Percentiles rank a stretch among this genome's conserved stretches.
These are phyloP conservation scores for Fusarium oxysporum DNA, from an alignment of 2,329 filamentous ascomycete species.

Conservation along the genomic window DNA sequence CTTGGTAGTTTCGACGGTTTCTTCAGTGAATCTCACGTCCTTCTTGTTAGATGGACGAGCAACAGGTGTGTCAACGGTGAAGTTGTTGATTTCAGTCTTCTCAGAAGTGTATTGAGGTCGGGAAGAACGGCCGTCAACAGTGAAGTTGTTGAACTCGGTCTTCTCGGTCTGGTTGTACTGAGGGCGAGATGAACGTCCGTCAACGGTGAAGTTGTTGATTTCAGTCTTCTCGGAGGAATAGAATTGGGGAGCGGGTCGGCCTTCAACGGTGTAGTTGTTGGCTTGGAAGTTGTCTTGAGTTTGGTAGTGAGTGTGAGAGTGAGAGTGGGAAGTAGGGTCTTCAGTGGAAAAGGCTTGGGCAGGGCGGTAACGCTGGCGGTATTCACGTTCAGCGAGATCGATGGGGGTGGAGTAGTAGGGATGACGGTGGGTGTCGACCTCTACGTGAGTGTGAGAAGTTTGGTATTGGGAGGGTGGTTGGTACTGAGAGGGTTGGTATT, in stretches of 20 bases:
- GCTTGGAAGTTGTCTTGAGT: constrained; percentile 34
- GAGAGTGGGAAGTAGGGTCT: constrained; percentile 50
- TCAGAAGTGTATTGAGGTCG: constrained; percentile 37
- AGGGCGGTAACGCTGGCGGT: constrained; percentile 70
- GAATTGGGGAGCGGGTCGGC: constrained; percentile 36
- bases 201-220: constrained; percentile 48
- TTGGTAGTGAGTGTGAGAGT: constrained; percentile 50
- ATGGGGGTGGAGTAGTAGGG: constrained; percentile 63
- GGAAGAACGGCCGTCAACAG: constrained; percentile 32
- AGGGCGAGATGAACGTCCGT: constrained; percentile 36
- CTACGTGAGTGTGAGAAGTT: constrained; percentile 69
- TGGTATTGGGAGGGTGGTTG: constrained; percentile 61
- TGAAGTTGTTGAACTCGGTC: constrained; percentile 34
- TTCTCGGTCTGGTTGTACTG: constrained; percentile 33
- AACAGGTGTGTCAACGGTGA: constrained; percentile 51
- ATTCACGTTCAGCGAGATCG: constrained; percentile 74
- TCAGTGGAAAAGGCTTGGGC: constrained; percentile 52
- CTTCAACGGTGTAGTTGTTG: constrained; percentile 44
- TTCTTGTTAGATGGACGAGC: constrained; percentile 63
- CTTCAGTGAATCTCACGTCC: constrained; percentile 71
- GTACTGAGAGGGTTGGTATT: constrained; percentile 56
- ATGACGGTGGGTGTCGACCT: constrained; percentile 68
- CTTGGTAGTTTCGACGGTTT: constrained; percentile 70
- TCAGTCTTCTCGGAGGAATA: constrained; percentile 42
- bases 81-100: constrained; percentile 47